Evolutionary conservation across 75 land plant genomes (phyloP).

Genomic region (Cunninghamia lanceolata): DNA sequence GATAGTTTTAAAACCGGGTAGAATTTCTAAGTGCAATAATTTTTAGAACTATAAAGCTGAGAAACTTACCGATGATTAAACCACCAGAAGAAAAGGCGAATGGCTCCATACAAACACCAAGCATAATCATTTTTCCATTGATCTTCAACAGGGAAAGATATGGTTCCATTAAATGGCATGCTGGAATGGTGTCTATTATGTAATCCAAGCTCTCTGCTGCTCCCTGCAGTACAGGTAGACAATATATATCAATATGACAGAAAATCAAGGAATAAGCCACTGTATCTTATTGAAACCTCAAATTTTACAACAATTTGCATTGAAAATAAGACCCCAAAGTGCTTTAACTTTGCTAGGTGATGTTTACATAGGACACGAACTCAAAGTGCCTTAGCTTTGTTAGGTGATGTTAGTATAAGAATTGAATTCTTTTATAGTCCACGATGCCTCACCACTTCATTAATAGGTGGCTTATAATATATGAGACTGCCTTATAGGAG

Average conservation of each 20-base stretch:
- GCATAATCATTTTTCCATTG: conserved; percentile 63
- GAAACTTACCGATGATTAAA: conserved; percentile 57
- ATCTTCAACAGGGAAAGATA: conserved; percentile 18
- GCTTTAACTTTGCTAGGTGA: not conserved
- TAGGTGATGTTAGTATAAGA: no score
- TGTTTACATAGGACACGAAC: not conserved
- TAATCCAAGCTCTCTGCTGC: conserved; percentile 50
- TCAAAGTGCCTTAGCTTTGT: not conserved
- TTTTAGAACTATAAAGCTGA: not conserved
- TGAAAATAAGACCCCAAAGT: not conserved
- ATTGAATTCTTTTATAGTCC: no score
- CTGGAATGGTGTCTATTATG: conserved; percentile 79
- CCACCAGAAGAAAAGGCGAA: conserved; percentile 55
- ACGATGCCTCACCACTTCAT: no score
- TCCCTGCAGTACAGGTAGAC: conserved; percentile 24
- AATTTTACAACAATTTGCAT: not conserved
- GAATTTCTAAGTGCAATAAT: no score
- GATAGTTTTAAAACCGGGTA: no score
- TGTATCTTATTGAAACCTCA: not conserved
- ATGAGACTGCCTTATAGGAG: no score
- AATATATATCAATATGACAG: not conserved
- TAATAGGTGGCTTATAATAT: no score
- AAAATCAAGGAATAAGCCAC: not conserved
- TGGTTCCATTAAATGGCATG: conserved; percentile 35
- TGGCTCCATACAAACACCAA: conserved; percentile 65